These are phyloP conservation scores for Paralagenidium karlingii DNA, from an alignment of 352 stramenopile genomes.

Conservation along the genomic window DNA sequence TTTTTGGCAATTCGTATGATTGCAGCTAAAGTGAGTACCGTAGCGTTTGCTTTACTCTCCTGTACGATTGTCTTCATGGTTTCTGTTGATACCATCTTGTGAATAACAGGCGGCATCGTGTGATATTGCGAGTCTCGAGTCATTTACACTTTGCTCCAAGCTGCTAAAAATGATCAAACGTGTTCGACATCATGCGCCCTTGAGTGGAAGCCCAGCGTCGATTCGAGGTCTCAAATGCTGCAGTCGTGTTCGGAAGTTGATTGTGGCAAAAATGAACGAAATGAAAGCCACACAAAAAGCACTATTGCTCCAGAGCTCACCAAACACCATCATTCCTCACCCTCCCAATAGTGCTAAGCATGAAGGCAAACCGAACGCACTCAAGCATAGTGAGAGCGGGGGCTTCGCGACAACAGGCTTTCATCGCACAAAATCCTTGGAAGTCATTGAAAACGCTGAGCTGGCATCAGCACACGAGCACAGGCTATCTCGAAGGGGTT, in stretches of 20 bases:
- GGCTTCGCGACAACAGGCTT: slow-evolving; percentile 21
- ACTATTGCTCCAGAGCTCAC: slow-evolving; percentile 40
- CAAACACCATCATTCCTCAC: slow-evolving; percentile 18
- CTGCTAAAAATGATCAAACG: slow-evolving; percentile 70
- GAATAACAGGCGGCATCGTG: slow-evolving; percentile 34
- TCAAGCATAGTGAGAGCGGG: no score
- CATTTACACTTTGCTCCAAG: slow-evolving; percentile 58
- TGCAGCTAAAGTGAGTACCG: slow-evolving; percentile 25
- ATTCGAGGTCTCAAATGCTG: slow-evolving; percentile 49
- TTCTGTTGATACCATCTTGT: not conserved
- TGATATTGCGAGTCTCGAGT: slow-evolving; percentile 59
- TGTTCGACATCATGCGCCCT: slow-evolving; percentile 41
- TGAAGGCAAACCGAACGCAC: no score
- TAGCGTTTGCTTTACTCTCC: not conserved
- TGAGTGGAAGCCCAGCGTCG: slow-evolving; percentile 23
- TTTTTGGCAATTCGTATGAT: slow-evolving; percentile 57
- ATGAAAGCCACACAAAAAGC: slow-evolving; percentile 75
- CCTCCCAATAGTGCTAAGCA: no score
- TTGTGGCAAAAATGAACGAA: slow-evolving; percentile 82
- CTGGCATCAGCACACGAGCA: not conserved
- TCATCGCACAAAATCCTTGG: slow-evolving; percentile 69
- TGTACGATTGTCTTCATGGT: slow-evolving; percentile 1
- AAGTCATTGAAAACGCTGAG: slow-evolving; percentile 33
- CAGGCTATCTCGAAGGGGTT: slow-evolving; percentile 9
- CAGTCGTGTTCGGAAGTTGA: slow-evolving; percentile 41